Percentiles rank a stretch among this genome's conserved stretches.
Conservation (phyloP, 2,329 filamentous ascomycete species). For the Cordyceps cicadae region DNA sequence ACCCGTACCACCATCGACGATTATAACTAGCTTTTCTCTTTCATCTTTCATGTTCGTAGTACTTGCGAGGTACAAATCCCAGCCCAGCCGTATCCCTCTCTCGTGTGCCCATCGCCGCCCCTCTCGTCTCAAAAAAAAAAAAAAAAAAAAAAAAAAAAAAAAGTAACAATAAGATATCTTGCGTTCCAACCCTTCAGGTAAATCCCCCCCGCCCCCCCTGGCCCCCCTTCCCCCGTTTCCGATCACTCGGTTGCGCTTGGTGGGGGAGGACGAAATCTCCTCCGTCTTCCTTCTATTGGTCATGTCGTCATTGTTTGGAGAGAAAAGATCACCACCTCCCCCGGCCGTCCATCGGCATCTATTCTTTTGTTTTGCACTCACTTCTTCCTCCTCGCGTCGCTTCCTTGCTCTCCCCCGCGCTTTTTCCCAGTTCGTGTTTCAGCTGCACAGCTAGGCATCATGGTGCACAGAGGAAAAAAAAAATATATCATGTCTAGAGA, state of each 20-base stretch:
- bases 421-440: not conserved
- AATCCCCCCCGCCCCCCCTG: too few species aligned
- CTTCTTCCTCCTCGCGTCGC: not conserved
- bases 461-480: not conserved
- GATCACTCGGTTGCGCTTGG: not conserved
- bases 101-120: not conserved
- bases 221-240: not conserved
- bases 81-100: not conserved
- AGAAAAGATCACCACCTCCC: not conserved
- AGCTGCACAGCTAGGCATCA: not conserved
- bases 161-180: constrained; percentile 1
- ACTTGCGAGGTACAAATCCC: not conserved
- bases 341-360: not conserved
- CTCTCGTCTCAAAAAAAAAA: not conserved
- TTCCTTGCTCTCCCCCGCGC: not conserved
- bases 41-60: not conserved
- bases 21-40: not conserved
- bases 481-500: constrained; percentile 5
- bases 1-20: not conserved
- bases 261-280: not conserved
- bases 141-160: not conserved
- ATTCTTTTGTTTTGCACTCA: not conserved
- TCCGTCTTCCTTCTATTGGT: not conserved
- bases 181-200: not conserved
- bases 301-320: constrained; percentile 3